These are phyloP conservation scores for Chlamydomonas reinhardtii DNA, from an alignment of 163 green algal genomes.

Conservation along the genomic window DNA sequence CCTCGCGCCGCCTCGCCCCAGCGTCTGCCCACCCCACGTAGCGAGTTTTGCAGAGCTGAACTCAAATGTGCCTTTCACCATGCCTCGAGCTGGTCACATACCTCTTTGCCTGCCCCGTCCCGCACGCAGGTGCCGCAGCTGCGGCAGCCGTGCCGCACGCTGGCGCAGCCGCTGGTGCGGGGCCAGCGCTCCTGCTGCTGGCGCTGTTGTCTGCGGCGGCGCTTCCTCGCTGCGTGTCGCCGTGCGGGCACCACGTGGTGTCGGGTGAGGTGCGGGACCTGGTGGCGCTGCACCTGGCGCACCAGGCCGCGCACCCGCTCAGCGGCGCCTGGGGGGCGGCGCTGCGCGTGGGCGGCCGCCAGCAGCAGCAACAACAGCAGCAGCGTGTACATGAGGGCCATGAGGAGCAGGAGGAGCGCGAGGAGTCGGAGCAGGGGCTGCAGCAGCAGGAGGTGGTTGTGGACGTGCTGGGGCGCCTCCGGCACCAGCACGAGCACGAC, in stretches of 20 bases:
- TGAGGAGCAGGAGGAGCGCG: background rate
- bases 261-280: background rate
- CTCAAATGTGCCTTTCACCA: too few relatives aligned
- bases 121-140: too few relatives aligned
- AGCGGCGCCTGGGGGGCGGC: slow-evolving; percentile 14
- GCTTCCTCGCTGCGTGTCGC: background rate
- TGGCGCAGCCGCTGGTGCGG: too few relatives aligned
- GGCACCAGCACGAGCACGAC: background rate
- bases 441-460: background rate
- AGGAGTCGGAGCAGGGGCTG: background rate
- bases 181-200: background rate
- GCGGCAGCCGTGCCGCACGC: too few relatives aligned
- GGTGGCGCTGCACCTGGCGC: background rate
- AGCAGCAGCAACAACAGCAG: background rate
- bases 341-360: background rate
- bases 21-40: too few relatives aligned
- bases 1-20: too few relatives aligned
- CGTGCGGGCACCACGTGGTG: slow-evolving; percentile 37
- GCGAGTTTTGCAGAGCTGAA: too few relatives aligned
- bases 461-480: background rate
- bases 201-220: background rate
- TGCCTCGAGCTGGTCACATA: background rate
- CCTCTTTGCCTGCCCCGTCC: too few relatives aligned
- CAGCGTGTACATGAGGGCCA: background rate
- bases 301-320: slow-evolving; percentile 1